Evolutionary conservation across 1,139 yeast species (phyloP).

Genomic region (Arxiozyma bovina): DNA sequence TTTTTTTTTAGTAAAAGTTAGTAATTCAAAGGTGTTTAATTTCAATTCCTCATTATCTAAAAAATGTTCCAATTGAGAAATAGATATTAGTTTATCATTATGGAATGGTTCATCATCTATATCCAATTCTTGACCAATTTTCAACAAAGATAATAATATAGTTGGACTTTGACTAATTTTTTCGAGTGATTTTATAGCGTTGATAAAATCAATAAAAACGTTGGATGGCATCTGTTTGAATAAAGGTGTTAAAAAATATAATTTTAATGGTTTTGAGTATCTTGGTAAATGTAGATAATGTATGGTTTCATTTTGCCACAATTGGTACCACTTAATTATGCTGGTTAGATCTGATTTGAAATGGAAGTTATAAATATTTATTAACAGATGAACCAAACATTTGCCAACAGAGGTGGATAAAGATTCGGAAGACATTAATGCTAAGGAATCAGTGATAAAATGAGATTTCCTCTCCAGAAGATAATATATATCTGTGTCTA

Average conservation of each 20-base stretch:
- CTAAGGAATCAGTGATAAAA: constrained; percentile 41
- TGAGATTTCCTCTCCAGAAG: constrained; percentile 39
- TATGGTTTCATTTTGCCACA: constrained; percentile 44
- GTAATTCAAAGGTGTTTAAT: constrained; percentile 49
- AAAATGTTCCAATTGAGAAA: constrained; percentile 33
- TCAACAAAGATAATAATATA: constrained; percentile 46
- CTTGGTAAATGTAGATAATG: constrained; percentile 26
- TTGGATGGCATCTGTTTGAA: constrained; percentile 41
- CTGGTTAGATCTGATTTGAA: constrained; percentile 12
- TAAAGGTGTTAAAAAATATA: constrained; percentile 55
- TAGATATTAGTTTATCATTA: constrained; percentile 33
- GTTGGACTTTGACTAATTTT: constrained; percentile 27
- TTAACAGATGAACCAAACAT: constrained; percentile 42
- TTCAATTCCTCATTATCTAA: constrained; percentile 43
- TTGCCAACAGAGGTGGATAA: constrained; percentile 64
- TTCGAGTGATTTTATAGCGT: constrained; percentile 16
- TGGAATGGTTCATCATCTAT: constrained; percentile 46
- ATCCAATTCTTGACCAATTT: constrained; percentile 55
- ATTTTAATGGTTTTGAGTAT: constrained; percentile 43
- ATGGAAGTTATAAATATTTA: constrained; percentile 31
- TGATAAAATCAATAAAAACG: constrained; percentile 37
- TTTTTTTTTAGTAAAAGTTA: constrained; percentile 54
- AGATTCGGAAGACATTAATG: constrained; percentile 47
- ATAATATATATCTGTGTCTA: constrained; percentile 36
- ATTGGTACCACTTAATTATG: constrained; percentile 40